These are phyloP conservation scores for Neofusicoccum ribis DNA, from an alignment of 2,329 filamentous ascomycete species.

Conservation along the genomic window DNA sequence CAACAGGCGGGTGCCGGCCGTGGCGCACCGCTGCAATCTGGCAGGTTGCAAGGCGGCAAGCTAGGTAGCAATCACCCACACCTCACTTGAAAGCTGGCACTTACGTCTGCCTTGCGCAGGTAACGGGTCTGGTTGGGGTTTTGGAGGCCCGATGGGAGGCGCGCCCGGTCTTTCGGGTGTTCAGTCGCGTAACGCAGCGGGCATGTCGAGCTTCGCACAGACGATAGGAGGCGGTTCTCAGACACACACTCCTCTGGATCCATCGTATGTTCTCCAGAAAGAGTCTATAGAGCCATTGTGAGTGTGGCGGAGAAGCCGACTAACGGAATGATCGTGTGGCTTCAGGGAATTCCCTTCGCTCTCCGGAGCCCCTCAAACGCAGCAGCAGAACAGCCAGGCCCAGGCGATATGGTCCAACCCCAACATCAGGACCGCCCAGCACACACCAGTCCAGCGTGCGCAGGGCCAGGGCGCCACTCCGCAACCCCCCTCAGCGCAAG, in stretches of 20 bases:
- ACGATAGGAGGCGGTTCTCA: constrained; percentile 54
- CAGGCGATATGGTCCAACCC: constrained; percentile 60
- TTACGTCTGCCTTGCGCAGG: constrained; percentile 37
- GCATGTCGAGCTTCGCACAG: constrained; percentile 58
- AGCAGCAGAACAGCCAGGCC: constrained; percentile 52
- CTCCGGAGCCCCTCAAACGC: constrained; percentile 57
- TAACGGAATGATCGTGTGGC: not conserved
- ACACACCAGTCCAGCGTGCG: constrained; percentile 55
- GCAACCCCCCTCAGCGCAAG: constrained; percentile 28
- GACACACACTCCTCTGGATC: constrained; percentile 55
- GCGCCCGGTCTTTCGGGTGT: constrained; percentile 52
- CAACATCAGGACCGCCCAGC: constrained; percentile 54
- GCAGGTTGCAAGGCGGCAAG: constrained; percentile 56
- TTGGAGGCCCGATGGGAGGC: constrained; percentile 55
- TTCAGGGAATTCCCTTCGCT: constrained; percentile 63
- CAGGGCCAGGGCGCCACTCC: constrained; percentile 38
- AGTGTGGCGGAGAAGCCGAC: not conserved
- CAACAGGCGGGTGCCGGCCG: constrained; percentile 51
- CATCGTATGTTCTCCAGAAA: constrained; percentile 52
- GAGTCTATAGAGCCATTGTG: not conserved
- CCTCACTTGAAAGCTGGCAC: not conserved
- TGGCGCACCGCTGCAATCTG: constrained; percentile 49
- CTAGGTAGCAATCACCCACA: constrained; percentile 40
- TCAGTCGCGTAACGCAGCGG: constrained; percentile 52
- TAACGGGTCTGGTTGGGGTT: constrained; percentile 58